Evolutionary conservation across 345 rosid species (phyloP).

Genomic region (Brassica juncea): DNA sequence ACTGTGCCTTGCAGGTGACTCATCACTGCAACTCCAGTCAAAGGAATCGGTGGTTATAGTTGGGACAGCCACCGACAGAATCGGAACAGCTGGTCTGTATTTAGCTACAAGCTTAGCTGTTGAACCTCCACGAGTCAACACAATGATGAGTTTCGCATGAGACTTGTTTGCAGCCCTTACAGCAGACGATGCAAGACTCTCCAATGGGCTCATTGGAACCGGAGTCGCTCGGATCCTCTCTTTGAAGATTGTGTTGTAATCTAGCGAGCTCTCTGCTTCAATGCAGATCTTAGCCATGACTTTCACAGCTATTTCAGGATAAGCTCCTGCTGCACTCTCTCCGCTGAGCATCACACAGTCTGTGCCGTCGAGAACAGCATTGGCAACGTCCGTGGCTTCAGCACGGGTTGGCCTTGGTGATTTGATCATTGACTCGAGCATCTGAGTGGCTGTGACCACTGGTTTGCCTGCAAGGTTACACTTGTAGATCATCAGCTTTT

Average conservation of each 20-base stretch:
- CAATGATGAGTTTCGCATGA: conserved; percentile 79
- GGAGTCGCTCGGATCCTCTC: conserved; percentile 89
- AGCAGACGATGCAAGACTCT: conserved; percentile 93
- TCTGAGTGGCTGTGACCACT: conserved; percentile 89
- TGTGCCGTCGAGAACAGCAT: conserved; percentile 89
- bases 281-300: conserved; percentile 79
- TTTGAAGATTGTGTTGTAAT: conserved; percentile 73
- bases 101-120: conserved; percentile 91
- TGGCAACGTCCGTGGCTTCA: conserved; percentile 93
- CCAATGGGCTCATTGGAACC: conserved; percentile 92
- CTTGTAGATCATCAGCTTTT: conserved; percentile 95
- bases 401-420: conserved; percentile 93
- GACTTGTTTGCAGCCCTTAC: conserved; percentile 91
- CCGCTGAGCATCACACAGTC: conserved; percentile 95
- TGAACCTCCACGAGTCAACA: conserved; percentile 84
- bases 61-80: conserved; percentile 86
- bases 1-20: conserved; percentile 86
- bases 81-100: conserved; percentile 93
- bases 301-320: conserved; percentile 86
- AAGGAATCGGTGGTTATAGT: conserved; percentile 80
- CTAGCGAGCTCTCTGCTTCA: conserved; percentile 86
- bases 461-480: conserved; percentile 91
- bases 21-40: conserved; percentile 91
- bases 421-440: conserved; percentile 95
- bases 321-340: conserved; percentile 90